A percentile compares a stretch with the other conserved stretches of the same genome.
These are phyloP conservation scores for Pseudogymnoascus sp. DNA, from an alignment of 2,329 filamentous ascomycete species.

Conservation along the genomic window DNA sequence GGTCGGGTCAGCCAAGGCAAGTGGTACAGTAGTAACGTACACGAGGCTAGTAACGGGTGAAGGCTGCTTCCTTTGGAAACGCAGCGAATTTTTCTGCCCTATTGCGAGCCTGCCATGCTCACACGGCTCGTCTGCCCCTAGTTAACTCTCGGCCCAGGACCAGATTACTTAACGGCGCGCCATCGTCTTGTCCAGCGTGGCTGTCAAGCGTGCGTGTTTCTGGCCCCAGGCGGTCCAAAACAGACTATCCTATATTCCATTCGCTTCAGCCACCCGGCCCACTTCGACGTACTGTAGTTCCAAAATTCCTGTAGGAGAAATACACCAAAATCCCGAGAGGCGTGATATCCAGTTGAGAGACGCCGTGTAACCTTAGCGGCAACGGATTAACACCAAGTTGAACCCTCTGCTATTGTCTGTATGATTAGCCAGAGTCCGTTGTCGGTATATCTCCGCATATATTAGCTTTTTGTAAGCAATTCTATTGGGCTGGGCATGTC, in stretches of 20 bases:
- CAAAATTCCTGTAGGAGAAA: conserved; percentile 3
- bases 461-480: conserved; percentile 1
- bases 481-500: background rate
- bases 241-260: conserved; percentile 4
- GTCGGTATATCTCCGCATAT: conserved; percentile 6
- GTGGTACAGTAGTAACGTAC: background rate
- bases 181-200: background rate
- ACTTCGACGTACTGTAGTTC: conserved; percentile 3
- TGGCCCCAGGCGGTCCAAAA: background rate
- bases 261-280: background rate
- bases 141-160: background rate
- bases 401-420: background rate
- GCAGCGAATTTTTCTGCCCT: background rate
- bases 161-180: conserved; percentile 3
- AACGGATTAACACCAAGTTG: conserved; percentile 1
- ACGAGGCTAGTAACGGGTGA: conserved; percentile 4
- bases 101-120: background rate
- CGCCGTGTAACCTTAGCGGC: conserved; percentile 1
- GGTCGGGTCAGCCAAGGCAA: background rate
- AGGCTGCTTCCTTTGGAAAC: conserved; percentile 4
- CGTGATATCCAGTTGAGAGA: background rate
- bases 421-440: conserved; percentile 5
- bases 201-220: background rate
- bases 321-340: background rate
- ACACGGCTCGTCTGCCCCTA: background rate